Conservation (phyloP, 129 eudicot species). For the sunflower (Helianthus annuus) region HanXRQr2.0-SUNRISE NC_035439.2:23406517-23407016, state of each 20-base stretch:
- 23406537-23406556: background rate
- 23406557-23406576: background rate
- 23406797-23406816: background rate
- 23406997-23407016: too few species aligned
- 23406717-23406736: background rate
- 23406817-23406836: constrained; percentile 11
- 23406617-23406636: constrained; percentile 10
- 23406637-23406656: constrained; percentile 3
- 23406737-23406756: background rate
- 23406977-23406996: too few species aligned
- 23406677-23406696: constrained; percentile 3
- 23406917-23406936: constrained; percentile 18
- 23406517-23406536: background rate
- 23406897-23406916: background rate
- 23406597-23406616: background rate
- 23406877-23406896: constrained; percentile 18
- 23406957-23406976: background rate
- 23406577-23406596: background rate
- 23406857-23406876: background rate
- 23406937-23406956: constrained; percentile 7
- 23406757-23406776: background rate
- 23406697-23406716: background rate
- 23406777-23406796: constrained; percentile 1
- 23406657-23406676: background rate
- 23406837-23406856: background rate